phyloP scores from a whole-genome alignment of 805 yeast species.

The Saccharomycopsis fermentans region DNA sequence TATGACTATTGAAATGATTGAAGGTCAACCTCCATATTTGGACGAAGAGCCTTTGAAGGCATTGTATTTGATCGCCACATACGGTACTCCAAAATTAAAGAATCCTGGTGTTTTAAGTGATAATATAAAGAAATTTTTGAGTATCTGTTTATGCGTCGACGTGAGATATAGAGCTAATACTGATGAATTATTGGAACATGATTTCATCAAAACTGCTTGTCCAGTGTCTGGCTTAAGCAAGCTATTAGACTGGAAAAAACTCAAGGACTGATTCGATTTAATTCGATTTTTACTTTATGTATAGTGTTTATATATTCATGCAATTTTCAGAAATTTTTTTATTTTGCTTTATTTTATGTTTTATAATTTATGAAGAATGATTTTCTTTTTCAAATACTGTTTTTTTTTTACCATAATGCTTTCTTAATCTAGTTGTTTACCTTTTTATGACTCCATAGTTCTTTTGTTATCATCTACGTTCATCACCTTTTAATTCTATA shows the following conservation, averaged over 20 bases:
- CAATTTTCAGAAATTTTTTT: too few species aligned
- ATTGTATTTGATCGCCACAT: slow-evolving; percentile 85
- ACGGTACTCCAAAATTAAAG: slow-evolving; percentile 90
- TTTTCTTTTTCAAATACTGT: neutral
- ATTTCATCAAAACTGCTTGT: slow-evolving; percentile 58
- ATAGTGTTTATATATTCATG: neutral
- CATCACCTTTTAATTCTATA: neutral
- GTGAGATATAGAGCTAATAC: slow-evolving; percentile 86
- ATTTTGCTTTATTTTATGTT: neutral
- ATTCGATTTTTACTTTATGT: neutral
- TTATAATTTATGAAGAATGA: neutral
- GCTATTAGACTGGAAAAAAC: slow-evolving; percentile 42
- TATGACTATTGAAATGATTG: slow-evolving; percentile 97
- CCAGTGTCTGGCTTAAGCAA: slow-evolving; percentile 47
- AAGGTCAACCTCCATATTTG: slow-evolving; percentile 96
- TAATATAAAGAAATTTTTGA: slow-evolving; percentile 74
- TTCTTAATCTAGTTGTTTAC: neutral
- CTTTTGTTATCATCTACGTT: neutral
- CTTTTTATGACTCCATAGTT: neutral
- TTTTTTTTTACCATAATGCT: neutral
- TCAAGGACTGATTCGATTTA: slow-evolving; percentile 4
- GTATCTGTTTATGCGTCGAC: slow-evolving; percentile 90
- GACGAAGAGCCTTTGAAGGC: slow-evolving; percentile 95
- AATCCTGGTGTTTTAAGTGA: slow-evolving; percentile 73
- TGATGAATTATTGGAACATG: slow-evolving; percentile 73